Evolutionary conservation across 1,284 basidiomycete genomes (phyloP).

Genomic region (Earliella scabrosa): DNA sequence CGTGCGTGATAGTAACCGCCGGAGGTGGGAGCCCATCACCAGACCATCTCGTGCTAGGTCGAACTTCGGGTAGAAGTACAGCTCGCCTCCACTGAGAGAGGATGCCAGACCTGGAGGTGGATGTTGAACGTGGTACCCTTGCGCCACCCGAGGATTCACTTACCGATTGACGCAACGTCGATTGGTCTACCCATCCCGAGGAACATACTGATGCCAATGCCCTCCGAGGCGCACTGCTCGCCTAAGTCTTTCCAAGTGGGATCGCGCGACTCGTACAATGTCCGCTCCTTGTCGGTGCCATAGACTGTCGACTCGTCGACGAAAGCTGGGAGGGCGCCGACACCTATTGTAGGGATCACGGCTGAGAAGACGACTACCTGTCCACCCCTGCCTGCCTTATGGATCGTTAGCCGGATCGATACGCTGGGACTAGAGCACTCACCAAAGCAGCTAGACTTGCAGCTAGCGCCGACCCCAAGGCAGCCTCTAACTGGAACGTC

Average conservation of each 20-base stretch:
- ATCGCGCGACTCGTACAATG: constrained; percentile 78
- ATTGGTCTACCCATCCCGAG: constrained; percentile 84
- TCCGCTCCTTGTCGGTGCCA: constrained; percentile 89
- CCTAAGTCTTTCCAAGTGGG: constrained; percentile 82
- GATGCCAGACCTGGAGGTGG: constrained; percentile 59
- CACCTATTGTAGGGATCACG: constrained; percentile 79
- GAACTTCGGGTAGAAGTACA: constrained; percentile 94
- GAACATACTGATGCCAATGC: constrained; percentile 91
- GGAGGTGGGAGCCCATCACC: constrained; percentile 76
- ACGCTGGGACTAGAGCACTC: constrained; percentile 30
- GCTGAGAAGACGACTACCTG: constrained; percentile 86
- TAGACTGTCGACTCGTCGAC: constrained; percentile 77
- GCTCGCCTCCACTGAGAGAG: constrained; percentile 87
- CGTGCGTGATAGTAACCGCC: constrained; percentile 71
- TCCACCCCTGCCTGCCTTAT: constrained; percentile 80
- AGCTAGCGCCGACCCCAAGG: constrained; percentile 82
- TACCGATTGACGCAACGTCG: constrained; percentile 89
- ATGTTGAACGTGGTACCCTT: neutral
- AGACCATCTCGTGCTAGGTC: constrained; percentile 71
- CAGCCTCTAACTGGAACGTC: constrained; percentile 56
- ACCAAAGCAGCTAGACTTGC: constrained; percentile 79
- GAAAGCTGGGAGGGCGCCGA: constrained; percentile 64
- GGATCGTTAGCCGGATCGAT: constrained; percentile 2
- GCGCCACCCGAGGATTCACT: constrained; percentile 16
- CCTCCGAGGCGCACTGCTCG: constrained; percentile 88